Conservation (phyloP, 2,329 filamentous ascomycete species). For the Stenocarpella maydis region DNA sequence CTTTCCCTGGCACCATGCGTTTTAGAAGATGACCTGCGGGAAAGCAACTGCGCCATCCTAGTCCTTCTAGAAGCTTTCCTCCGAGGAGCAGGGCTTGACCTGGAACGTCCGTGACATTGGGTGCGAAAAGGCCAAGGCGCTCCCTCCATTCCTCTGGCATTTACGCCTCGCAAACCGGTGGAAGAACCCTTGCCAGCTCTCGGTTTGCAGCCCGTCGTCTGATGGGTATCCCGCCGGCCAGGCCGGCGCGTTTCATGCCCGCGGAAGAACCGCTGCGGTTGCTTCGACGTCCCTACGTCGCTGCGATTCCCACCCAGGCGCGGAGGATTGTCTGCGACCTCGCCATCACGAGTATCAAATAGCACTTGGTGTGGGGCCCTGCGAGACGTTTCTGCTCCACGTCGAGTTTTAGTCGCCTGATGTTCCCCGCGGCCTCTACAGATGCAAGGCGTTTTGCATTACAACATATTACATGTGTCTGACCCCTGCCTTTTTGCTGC, state of each 20-base stretch:
- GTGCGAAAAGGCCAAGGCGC: neutral
- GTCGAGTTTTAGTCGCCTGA: constrained; percentile 16
- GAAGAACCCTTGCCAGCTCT: constrained; percentile 2
- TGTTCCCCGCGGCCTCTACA: constrained; percentile 7
- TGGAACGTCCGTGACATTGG: neutral
- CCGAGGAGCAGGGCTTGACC: constrained; percentile 3
- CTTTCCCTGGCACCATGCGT: neutral
- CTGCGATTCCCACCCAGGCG: neutral
- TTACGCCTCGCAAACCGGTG: neutral
- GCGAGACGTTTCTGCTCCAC: constrained; percentile 11
- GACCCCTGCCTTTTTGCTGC: constrained; percentile 14
- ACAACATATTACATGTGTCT: neutral
- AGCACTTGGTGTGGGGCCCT: neutral
- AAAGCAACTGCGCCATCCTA: neutral
- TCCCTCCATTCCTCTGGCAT: constrained; percentile 18
- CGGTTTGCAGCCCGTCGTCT: constrained; percentile 8
- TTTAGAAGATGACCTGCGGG: neutral
- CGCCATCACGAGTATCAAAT: neutral
- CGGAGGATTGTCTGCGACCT: neutral
- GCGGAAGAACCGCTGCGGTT: neutral
- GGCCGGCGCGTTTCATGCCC: constrained; percentile 14
- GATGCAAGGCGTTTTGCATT: constrained; percentile 17
- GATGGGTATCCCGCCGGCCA: neutral
- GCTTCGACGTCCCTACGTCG: neutral
- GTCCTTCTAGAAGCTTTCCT: constrained; percentile 26